Conservation (phyloP, 768 basidiomycete genomes). For the Suillus luteus region DNA sequence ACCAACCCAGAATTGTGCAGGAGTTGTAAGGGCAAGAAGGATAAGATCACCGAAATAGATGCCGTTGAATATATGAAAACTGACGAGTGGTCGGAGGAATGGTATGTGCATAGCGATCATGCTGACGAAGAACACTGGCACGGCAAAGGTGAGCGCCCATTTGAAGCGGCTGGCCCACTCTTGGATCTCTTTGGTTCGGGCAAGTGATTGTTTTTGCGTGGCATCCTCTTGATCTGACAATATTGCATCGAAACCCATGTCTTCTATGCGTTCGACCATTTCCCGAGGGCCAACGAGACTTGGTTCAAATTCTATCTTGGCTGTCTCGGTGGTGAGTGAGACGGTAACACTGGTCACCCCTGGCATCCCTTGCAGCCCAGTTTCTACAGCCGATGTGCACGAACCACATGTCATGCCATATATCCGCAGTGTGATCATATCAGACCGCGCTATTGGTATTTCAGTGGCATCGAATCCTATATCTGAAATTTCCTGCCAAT, state of each 20-base stretch:
- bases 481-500: slow-evolving; percentile 81
- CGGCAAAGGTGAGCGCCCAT: slow-evolving; percentile 73
- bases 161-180: slow-evolving; percentile 85
- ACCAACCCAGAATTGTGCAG: slow-evolving; percentile 93
- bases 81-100: slow-evolving; percentile 55
- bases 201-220: slow-evolving; percentile 84
- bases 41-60: slow-evolving; percentile 84
- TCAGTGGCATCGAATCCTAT: slow-evolving; percentile 88
- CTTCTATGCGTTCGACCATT: slow-evolving; percentile 84
- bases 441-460: slow-evolving; percentile 64
- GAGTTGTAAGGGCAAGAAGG: slow-evolving; percentile 76
- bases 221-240: slow-evolving; percentile 78
- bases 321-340: slow-evolving; percentile 74
- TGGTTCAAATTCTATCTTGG: slow-evolving; percentile 76
- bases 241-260: slow-evolving; percentile 90
- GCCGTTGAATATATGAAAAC: slow-evolving; percentile 55
- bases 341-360: slow-evolving; percentile 75
- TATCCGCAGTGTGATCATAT: slow-evolving; percentile 73
- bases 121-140: slow-evolving; percentile 91
- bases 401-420: slow-evolving; percentile 92
- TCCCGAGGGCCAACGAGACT: slow-evolving; percentile 76
- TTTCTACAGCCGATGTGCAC: slow-evolving; percentile 78
- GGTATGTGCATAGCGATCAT: slow-evolving; percentile 81
- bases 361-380: slow-evolving; percentile 64
- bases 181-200: slow-evolving; percentile 86